Percentiles rank a stretch among this genome's conserved stretches.
Conservation (phyloP, 257 asterid species). For the Dorcoceras hygrometricum region DNA sequence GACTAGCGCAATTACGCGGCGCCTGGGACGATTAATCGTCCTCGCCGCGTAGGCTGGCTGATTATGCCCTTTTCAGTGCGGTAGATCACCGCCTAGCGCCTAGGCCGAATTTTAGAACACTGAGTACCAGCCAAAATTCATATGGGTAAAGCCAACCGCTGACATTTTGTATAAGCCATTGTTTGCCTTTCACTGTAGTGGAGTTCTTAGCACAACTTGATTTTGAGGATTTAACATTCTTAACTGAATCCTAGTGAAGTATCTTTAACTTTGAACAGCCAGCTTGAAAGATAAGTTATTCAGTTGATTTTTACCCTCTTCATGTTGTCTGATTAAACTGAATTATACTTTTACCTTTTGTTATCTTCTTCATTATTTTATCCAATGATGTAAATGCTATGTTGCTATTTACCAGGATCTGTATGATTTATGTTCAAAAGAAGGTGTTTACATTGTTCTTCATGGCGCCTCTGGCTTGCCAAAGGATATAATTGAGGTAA, state of each 20-base stretch:
- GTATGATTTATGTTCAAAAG: constrained; percentile 56
- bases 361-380: constrained; percentile 3
- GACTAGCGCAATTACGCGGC: too few species aligned
- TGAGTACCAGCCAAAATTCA: neutral
- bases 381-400: neutral
- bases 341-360: neutral
- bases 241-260: neutral
- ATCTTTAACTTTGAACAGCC: neutral
- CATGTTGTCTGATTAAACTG: neutral
- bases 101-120: too few species aligned
- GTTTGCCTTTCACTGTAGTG: neutral
- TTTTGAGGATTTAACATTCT: neutral
- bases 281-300: neutral
- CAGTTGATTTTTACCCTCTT: neutral
- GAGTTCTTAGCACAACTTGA: neutral
- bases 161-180: neutral
- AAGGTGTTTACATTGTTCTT: constrained; percentile 81
- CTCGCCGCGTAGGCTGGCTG: too few species aligned
- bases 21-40: too few species aligned
- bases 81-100: too few species aligned
- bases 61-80: too few species aligned
- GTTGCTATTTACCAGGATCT: constrained; percentile 51
- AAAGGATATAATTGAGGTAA: constrained; percentile 73
- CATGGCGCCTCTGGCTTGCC: constrained; percentile 97
- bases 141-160: neutral